Evolutionary conservation across 1,284 basidiomycete species (phyloP), one percentile per base, ranked within the genome.

Genomic region (Testicularia cyperi): DNA sequence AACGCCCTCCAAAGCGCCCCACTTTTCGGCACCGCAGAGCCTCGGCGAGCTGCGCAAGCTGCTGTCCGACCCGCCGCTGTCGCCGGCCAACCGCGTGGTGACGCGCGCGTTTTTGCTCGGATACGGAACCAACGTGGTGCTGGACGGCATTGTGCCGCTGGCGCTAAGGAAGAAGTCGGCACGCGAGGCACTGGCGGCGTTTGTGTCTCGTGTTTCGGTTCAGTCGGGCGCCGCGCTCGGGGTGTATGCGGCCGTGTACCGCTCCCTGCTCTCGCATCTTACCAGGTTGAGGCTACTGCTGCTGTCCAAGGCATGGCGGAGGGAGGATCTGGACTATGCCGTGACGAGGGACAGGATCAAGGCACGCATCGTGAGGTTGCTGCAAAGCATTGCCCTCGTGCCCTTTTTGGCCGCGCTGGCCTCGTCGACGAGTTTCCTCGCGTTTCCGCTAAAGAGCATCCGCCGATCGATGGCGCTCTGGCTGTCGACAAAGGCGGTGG

Each of bases 181-280:
- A 1, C 9, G 24, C 2, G 47, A 57, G 29, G 61, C 64, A 1
- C 32, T 71, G 19, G 15, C 21, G 3, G 32, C 46, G 5, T 25
- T 69, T 26, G 15, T 65, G 25, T 56, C 63, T 18, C 25, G 49
- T 22, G 45, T 51, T 19, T 56, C 63, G 16, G 14, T 56, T 14
- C 53, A 38, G 7, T 48, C 47, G 13, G 67, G 62, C 18, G 24
- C 45, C 3, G 47, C 51, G 18, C 31, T 70, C 2, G 54, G 51
- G 30, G 44, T 69, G 18, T 72, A 56, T 40, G 49, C 68, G 13
- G 34, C 47, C 20, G 33, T 72, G 15, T 72, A 72, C 41, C 61
- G 65, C 9, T 27, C 45, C 2, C 24, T 65, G 2, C 44, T 65
- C 14, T 35, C 55, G 5, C 37, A 40, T 9, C 22, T 72, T 6